Evolutionary conservation across 2,329 filamentous ascomycete genomes (phyloP), one percentile per base, ranked within the genome.

Genomic region (Teratosphaeria gauchensis): DNA sequence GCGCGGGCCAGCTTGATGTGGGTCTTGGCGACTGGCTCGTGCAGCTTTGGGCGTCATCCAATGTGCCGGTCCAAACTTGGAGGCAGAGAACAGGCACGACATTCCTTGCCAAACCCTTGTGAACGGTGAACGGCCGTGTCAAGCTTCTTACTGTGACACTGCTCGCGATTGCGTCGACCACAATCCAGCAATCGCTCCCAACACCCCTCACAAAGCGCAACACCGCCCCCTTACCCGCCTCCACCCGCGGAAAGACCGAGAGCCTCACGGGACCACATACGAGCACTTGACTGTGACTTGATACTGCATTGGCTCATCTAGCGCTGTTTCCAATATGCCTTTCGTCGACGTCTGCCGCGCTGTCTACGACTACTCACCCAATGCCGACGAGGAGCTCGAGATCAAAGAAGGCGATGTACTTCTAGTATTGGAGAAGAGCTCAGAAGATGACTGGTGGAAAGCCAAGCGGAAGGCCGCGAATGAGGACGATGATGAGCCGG

Each of bases 341-440:
- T 97, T 97, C 79, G 77, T 95, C 69, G 92, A 90, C 68, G 85
- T 97, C 65, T 96, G 90, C 79, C 88, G 85, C 72, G 92, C 92
- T 70, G 71, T 96, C 69, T 97, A 95, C 80, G 91, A 96, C 78
- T 97, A 97, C 78, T 81, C 82, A 72, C 90, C 92, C 63, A 90
- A 95, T 74, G 86, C 85, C 67, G 87, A 90, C 69, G 88, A 88
- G 64, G 92, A 97, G 82, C 82, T 97, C 61, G 82, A 86, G 63
- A 88, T 97, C 68, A 79, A 77, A 58, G 92, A 96, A 70, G 91
- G 91, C 60, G 92, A 96, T 75, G 73, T 96, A 63, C 84, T 97
- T 60, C 96, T 92, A 74, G 81, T 96, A 59, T 77, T 95, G 59
- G 90, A 95, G 68, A 95, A 95, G 77, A 88, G 84, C 64, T 69